Evolutionary conservation across 2,329 filamentous ascomycete genomes (phyloP).

Genomic region (Diaporthe sp.): DNA sequence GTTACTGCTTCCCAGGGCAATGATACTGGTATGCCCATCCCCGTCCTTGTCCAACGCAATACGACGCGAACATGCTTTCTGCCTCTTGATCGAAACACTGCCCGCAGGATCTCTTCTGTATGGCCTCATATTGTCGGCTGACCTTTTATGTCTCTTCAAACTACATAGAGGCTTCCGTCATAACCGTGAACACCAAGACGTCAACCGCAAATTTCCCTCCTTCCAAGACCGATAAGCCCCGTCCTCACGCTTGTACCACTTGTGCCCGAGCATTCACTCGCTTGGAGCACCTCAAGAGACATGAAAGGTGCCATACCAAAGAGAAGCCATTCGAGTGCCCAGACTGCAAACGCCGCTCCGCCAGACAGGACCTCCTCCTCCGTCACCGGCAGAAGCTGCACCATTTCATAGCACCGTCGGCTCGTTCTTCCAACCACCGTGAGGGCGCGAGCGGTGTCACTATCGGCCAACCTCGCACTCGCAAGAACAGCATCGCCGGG

Average conservation of each 20-base stretch:
- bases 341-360: constrained; percentile 96
- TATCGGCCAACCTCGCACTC: constrained; percentile 76
- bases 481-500: constrained; percentile 90
- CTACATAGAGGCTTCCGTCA: constrained; percentile 54
- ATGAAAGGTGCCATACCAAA: constrained; percentile 97
- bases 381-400: constrained; percentile 99
- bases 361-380: constrained; percentile 88
- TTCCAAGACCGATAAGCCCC: constrained; percentile 98
- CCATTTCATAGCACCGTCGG: constrained; percentile 88
- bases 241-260: constrained; percentile 92
- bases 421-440: constrained; percentile 85
- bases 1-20: constrained; percentile 26
- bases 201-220: too few relatives aligned
- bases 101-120: background rate
- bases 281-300: constrained; percentile 94
- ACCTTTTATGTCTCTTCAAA: constrained; percentile 6
- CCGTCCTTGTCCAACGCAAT: background rate
- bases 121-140: constrained; percentile 1
- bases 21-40: constrained; percentile 34
- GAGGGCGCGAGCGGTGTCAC: constrained; percentile 83
- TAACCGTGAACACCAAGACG: constrained; percentile 60
- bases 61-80: background rate
- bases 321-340: too few relatives aligned
- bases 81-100: too few relatives aligned
- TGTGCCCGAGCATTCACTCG: constrained; percentile 94